Evolutionary conservation across 202 grass and related monocot genomes (phyloP).

Genomic region (Elaeis oleifera): DNA sequence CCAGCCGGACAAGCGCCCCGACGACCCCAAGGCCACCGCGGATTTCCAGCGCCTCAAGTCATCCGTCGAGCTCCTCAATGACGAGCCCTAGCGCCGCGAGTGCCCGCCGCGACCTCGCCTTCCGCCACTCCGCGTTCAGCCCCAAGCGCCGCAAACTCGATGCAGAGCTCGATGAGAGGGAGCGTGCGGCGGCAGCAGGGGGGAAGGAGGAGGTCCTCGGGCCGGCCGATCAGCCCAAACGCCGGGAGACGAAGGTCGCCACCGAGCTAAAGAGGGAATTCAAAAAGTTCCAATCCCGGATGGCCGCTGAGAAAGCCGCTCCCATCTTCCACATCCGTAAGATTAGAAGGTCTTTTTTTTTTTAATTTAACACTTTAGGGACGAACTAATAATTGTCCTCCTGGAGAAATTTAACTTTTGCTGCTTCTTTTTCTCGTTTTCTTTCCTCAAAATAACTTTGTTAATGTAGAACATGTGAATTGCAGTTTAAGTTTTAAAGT

Average conservation of each 20-base stretch:
- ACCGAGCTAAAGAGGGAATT: conserved; percentile 45
- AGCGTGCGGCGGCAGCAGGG: conserved; percentile 27
- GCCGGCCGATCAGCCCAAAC: conserved; percentile 26
- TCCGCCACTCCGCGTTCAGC: conserved; percentile 28
- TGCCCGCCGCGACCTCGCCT: conserved; percentile 37
- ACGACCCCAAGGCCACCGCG: conserved; percentile 64
- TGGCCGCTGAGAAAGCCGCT: conserved; percentile 12
- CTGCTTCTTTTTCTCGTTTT: too few species aligned
- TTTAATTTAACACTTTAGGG: too few species aligned
- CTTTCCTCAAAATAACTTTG: too few species aligned
- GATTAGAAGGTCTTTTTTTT: not conserved
- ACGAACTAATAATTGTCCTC: too few species aligned
- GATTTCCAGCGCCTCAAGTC: conserved; percentile 66
- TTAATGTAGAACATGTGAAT: too few species aligned
- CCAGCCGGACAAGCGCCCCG: conserved; percentile 69
- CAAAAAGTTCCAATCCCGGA: conserved; percentile 21
- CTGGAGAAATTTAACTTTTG: too few species aligned
- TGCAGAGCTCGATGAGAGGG: conserved; percentile 69
- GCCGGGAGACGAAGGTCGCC: conserved; percentile 29
- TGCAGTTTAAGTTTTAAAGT: too few species aligned
- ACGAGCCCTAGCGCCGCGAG: conserved; percentile 48
- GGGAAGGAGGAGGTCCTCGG: conserved; percentile 12
- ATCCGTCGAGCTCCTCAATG: conserved; percentile 60
- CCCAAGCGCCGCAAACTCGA: conserved; percentile 57
- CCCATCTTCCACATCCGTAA: conserved; percentile 21